Base-by-base conservation (phyloP, 2,329 filamentous ascomycete genomes). In the Aspergillus novofumigatus region DNA sequence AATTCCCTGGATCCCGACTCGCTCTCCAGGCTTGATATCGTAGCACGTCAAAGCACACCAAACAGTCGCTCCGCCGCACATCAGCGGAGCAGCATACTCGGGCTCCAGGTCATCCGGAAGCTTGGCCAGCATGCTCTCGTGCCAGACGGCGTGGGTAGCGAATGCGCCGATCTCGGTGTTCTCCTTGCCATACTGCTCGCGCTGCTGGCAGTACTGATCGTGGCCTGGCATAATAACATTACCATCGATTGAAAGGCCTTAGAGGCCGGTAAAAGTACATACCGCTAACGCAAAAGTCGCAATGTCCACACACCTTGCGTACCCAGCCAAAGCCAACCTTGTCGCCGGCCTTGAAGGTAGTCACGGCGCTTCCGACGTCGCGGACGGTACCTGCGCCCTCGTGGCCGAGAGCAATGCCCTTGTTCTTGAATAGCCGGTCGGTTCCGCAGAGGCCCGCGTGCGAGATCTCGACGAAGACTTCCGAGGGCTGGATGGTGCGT, bases 361-460 rank as follows among this genome's bases (percentile, higher is more conserved):
- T 72, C 58, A 78, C 78, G 9, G 66, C 67, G 5, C 79, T 75
- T 2, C 81, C 81, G 26, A 77, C 59, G 20, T 72, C 70, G 55
- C 80, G 74, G 47, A 84, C 75, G 8, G 80, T 64, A 49, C 81
- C 82, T 42, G 78, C 76, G 52, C 81, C 81, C 65, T 84, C 81
- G 68, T 84, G 81, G 42, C 81, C 81, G 38, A 84, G 75, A 1
- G 59, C 68, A 42, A 67, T 64, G 44, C 65, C 56, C 6, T 55
- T 49, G 26, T 58, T 51, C 49, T 52, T 52, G 52, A 56, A 68
- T 51, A 63, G 63, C 52, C 61, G 57, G 45, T 68, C 66, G 1
- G 65, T 66, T 14, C 65, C 64, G 51, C 65, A 68, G 49, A 68
- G 54, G 35, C 66, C 63, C 3, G 63, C 59, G 42, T 65, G 61